Base-by-base conservation (phyloP, 1,284 basidiomycete species). In the Melampsora americana region DNA sequence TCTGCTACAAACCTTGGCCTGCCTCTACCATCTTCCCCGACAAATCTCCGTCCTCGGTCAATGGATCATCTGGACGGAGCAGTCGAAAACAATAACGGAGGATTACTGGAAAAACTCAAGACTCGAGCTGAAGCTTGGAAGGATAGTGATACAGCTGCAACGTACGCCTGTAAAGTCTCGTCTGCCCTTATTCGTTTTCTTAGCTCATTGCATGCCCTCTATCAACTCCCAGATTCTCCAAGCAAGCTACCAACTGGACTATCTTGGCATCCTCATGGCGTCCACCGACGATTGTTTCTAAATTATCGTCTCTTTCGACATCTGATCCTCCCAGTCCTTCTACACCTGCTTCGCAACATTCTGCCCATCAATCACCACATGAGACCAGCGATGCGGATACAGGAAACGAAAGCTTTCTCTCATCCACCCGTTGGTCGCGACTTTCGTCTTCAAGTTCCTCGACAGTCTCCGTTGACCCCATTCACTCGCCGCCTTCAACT, bases 101-200 rank as follows among this genome's bases (percentile, higher is more conserved):
- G 35, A 18, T 20, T 64, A 2, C 28, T 39, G 23, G 35, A 14
- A 23, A 30, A 39, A 64, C 28, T 64, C 5, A 39, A 39, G 28
- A n/a, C 20, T 32, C 20, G 28, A 20, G 28, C 61, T n/a, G 61
- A 64, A 64, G 61, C 28, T 20, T 64, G 61, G 61, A 64, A 64
- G 30, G 61, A 64, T 32, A 64, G 61, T 39, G 61, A 64, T 64
- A 39, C 61, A n/a, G 61, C 61, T n/a, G 61, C 61, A 26, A n/a
- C 28, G 61, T 64, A 64, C 5, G 61, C 9, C 30, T 56, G 20
- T 56, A n/a, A n/a, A 18, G 16, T 18, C 50, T 56, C 26, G 9
- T 18, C 18, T 7, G n/a, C 26, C 50, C 2, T 56, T 56, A n/a
- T 18, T 56, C 18, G 26, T n/a, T 56, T 20, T n/a, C 6, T 26